These are phyloP conservation scores for Pythium aristosporum DNA, from an alignment of 352 stramenopile genomes.

Conservation along the genomic window DNA sequence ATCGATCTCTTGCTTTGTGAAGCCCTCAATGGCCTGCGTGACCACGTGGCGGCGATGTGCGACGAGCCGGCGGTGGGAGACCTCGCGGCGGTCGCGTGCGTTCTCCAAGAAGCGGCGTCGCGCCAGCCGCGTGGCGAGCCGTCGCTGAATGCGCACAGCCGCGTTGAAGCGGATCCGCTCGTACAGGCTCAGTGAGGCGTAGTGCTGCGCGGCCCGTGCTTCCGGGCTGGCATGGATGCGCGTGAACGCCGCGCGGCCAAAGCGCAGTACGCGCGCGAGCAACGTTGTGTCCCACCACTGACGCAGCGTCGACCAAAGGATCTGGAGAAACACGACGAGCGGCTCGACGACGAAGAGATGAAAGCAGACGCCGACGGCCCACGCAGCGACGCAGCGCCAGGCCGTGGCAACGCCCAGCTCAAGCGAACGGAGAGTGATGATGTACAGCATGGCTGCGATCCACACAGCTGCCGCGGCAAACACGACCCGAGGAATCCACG, in stretches of 20 bases:
- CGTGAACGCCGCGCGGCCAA: conserved; percentile 39
- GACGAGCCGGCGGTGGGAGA: conserved; percentile 38
- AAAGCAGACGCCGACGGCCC: conserved; percentile 42
- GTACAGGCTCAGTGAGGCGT: conserved; percentile 62
- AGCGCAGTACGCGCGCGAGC: conserved; percentile 40
- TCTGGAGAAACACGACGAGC: conserved; percentile 41
- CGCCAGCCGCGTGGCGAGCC: conserved; percentile 51
- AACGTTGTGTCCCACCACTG: conserved; percentile 56
- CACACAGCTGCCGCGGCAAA: conserved; percentile 47
- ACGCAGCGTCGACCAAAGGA: conserved; percentile 52
- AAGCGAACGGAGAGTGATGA: conserved; percentile 45
- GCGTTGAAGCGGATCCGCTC: conserved; percentile 68
- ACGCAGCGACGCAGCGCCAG: conserved; percentile 53
- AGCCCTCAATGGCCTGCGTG: conserved; percentile 54
- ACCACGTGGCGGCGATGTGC: conserved; percentile 40
- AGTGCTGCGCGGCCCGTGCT: conserved; percentile 29
- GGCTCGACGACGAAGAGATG: conserved; percentile 58
- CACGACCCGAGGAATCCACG: conserved; percentile 59
- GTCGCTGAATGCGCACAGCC: conserved; percentile 63
- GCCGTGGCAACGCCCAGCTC: conserved; percentile 46
- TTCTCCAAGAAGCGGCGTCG: conserved; percentile 50
- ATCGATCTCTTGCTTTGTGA: conserved; percentile 61
- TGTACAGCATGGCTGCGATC: conserved; percentile 39
- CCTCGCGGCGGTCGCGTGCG: conserved; percentile 42
- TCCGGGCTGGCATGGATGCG: conserved; percentile 44